phyloP scores from a whole-genome alignment of 2,329 filamentous ascomycete species.

The Amesomyces nigricolor region DNA sequence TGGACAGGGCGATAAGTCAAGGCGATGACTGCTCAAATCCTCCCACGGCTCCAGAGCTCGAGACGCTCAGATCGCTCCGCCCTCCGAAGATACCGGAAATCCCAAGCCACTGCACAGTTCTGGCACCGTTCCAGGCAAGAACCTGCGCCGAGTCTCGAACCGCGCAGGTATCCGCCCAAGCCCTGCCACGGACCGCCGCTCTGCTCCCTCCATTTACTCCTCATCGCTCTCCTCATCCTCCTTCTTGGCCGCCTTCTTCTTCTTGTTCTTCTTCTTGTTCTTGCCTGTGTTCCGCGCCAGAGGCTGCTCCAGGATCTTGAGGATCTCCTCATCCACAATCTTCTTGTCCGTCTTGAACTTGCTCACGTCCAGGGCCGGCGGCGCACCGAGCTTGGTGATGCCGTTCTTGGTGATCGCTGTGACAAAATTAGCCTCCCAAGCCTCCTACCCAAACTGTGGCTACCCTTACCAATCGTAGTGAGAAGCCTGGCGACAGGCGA shows the following conservation, averaged over 20 bases:
- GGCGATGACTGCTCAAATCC: conserved; percentile 9
- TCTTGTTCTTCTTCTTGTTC: conserved; percentile 78
- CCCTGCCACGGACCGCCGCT: background rate
- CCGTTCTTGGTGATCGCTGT: conserved; percentile 97
- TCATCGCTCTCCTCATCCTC: conserved; percentile 31
- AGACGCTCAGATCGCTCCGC: conserved; percentile 6
- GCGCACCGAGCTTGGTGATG: conserved; percentile 74
- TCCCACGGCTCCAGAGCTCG: conserved; percentile 6
- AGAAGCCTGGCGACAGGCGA: conserved; percentile 79
- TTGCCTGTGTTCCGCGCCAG: conserved; percentile 81
- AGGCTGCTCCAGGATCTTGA: conserved; percentile 89
- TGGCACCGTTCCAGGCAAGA: conserved; percentile 1
- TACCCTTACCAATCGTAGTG: conserved; percentile 78
- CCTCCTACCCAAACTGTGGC: background rate
- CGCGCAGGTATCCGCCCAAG: background rate
- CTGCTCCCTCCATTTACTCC: conserved; percentile 26
- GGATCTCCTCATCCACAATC: conserved; percentile 90
- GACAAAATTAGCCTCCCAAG: conserved; percentile 24
- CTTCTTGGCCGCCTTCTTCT: conserved; percentile 54
- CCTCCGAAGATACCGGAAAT: background rate
- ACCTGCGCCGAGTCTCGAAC: background rate
- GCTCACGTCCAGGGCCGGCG: conserved; percentile 68
- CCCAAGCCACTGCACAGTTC: background rate
- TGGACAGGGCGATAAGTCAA: conserved; percentile 19
- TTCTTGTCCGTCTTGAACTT: conserved; percentile 96